phyloP scores from a whole-genome alignment of 208 protist species.

The Crithidia thermophila region DNA sequence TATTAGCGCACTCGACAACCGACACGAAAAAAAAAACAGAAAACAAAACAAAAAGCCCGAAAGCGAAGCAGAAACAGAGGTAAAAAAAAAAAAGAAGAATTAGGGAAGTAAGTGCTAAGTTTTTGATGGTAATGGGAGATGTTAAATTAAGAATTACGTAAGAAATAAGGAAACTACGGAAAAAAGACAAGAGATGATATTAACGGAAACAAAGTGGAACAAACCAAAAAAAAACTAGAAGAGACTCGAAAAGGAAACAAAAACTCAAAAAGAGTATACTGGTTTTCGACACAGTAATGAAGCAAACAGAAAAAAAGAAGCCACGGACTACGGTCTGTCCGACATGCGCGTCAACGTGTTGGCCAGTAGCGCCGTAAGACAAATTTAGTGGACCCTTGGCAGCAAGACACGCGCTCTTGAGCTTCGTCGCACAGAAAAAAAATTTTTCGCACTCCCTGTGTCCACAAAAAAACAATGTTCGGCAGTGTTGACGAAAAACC shows the following conservation, averaged over 20 bases:
- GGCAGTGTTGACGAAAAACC: too few relatives aligned
- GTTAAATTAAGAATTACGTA: neutral
- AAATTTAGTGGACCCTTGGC: too few relatives aligned
- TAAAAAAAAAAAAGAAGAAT: neutral
- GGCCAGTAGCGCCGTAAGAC: too few relatives aligned
- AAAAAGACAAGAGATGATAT: neutral
- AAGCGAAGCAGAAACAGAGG: neutral
- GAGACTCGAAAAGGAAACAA: constrained; percentile 25
- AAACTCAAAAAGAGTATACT: constrained; percentile 66
- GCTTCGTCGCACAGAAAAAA: too few relatives aligned
- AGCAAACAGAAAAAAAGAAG: constrained; percentile 5
- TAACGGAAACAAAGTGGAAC: constrained; percentile 1
- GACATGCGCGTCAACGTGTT: too few relatives aligned
- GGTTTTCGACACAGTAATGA: constrained; percentile 27
- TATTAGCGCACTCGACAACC: too few relatives aligned
- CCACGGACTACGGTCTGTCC: too few relatives aligned
- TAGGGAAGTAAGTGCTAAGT: constrained; percentile 16
- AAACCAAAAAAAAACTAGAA: constrained; percentile 8
- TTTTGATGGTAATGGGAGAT: constrained; percentile 8
- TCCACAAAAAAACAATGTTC: too few relatives aligned
- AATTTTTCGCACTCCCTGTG: too few relatives aligned
- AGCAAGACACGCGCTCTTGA: too few relatives aligned
- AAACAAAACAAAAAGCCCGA: too few relatives aligned
- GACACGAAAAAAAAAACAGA: constrained; percentile 23
- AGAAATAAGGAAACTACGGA: constrained; percentile 7